A percentile compares a stretch with the other conserved stretches of the same genome.
Evolutionary conservation across 176 grass and related monocot genomes (phyloP).

Genomic region (Oryza coarctata): DNA sequence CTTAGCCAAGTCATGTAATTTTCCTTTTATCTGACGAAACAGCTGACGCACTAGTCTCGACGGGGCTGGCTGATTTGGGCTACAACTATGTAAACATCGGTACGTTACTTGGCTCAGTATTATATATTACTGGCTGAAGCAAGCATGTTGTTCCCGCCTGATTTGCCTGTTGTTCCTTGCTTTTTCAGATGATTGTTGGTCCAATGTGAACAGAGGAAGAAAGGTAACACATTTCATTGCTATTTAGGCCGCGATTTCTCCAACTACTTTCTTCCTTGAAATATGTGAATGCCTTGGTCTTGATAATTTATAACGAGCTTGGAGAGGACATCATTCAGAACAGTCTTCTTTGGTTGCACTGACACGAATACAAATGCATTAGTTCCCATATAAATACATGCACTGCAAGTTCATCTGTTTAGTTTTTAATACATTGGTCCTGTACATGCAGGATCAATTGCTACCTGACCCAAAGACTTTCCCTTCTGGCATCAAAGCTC

Average conservation of each 20-base stretch:
- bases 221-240: conserved; percentile 35
- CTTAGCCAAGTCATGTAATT: background rate
- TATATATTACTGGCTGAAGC: background rate
- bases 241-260: background rate
- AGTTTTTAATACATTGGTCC: background rate
- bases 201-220: conserved; percentile 51
- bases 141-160: background rate
- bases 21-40: background rate
- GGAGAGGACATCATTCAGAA: background rate
- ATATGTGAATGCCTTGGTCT: background rate
- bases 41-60: conserved; percentile 89
- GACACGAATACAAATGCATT: background rate
- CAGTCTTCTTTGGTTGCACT: background rate
- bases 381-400: background rate
- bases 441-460: conserved; percentile 61
- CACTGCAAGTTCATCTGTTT: background rate
- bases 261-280: background rate
- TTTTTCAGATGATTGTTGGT: conserved; percentile 93
- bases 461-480: conserved; percentile 86
- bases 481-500: conserved; percentile 84
- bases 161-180: background rate
- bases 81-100: conserved; percentile 88
- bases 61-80: conserved; percentile 74
- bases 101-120: conserved; percentile 14
- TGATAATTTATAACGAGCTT: background rate